phyloP scores from a whole-genome alignment of 23 red algal genomes.

The Chondrus crispus region DNA sequence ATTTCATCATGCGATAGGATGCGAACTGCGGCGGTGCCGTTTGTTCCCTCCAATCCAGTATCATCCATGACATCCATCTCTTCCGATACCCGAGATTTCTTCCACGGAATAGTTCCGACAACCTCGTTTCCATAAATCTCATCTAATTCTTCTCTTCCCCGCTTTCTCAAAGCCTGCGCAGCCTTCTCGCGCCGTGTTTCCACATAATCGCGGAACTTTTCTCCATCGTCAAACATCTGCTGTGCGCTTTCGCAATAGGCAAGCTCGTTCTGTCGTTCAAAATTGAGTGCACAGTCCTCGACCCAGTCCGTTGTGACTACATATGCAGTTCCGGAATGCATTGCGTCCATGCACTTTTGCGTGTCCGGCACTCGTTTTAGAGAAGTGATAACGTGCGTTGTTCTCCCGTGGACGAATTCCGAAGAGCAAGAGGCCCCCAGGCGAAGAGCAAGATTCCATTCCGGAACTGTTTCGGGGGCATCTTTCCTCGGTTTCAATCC shows the following conservation, averaged over 20 bases:
- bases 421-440: slow-evolving; percentile 65
- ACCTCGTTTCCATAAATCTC: neutral
- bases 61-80: too few species aligned
- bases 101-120: too few species aligned
- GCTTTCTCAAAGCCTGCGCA: neutral
- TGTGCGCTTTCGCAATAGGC: slow-evolving; percentile 26
- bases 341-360: slow-evolving; percentile 68
- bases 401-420: slow-evolving; percentile 43
- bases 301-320: slow-evolving; percentile 76
- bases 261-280: slow-evolving; percentile 73
- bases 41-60: neutral
- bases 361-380: slow-evolving; percentile 59
- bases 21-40: neutral
- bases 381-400: slow-evolving; percentile 84
- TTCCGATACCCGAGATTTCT: too few species aligned
- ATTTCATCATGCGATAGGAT: slow-evolving; percentile 41
- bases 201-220: neutral
- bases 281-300: slow-evolving; percentile 42
- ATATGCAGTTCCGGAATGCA: slow-evolving; percentile 68
- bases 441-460: slow-evolving; percentile 72
- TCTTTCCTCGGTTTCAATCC: slow-evolving; percentile 62
- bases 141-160: neutral
- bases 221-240: neutral
- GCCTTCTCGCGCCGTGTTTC: slow-evolving; percentile 1
- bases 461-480: neutral